Conservation (phyloP, 148 eudicot genomes). For the Oxyria digyna region DNA sequence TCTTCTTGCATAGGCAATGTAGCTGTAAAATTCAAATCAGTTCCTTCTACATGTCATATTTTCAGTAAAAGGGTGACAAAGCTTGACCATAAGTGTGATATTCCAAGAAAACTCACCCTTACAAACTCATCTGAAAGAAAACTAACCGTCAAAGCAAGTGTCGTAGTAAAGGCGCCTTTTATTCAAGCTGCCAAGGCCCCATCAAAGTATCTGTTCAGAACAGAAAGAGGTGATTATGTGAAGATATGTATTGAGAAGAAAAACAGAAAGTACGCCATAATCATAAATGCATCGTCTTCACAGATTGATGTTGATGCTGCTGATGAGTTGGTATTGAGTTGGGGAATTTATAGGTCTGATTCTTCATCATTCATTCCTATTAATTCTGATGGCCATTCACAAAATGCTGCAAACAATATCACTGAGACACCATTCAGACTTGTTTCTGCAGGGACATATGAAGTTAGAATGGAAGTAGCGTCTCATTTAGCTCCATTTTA, state of each 20-base stretch:
- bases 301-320: constrained; percentile 14
- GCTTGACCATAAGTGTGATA: background rate
- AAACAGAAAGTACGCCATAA: constrained; percentile 31
- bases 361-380: constrained; percentile 53
- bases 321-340: constrained; percentile 41
- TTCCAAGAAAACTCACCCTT: background rate
- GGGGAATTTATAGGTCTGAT: constrained; percentile 77
- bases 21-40: background rate
- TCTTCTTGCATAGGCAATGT: background rate
- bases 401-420: constrained; percentile 14
- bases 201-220: constrained; percentile 41
- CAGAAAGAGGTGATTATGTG: constrained; percentile 51
- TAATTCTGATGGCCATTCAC: constrained; percentile 21
- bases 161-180: constrained; percentile 24
- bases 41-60: background rate
- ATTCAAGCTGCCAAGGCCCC: constrained; percentile 28
- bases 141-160: constrained; percentile 18
- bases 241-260: constrained; percentile 51
- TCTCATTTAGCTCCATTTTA: constrained; percentile 64
- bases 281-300: constrained; percentile 41
- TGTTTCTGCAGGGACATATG: constrained; percentile 26
- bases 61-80: background rate
- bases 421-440: constrained; percentile 39
- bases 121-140: constrained; percentile 5
- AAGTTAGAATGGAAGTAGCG: constrained; percentile 53